phyloP scores from a whole-genome alignment of 441 rosid genomes.

The Populus hybrid region DNA sequence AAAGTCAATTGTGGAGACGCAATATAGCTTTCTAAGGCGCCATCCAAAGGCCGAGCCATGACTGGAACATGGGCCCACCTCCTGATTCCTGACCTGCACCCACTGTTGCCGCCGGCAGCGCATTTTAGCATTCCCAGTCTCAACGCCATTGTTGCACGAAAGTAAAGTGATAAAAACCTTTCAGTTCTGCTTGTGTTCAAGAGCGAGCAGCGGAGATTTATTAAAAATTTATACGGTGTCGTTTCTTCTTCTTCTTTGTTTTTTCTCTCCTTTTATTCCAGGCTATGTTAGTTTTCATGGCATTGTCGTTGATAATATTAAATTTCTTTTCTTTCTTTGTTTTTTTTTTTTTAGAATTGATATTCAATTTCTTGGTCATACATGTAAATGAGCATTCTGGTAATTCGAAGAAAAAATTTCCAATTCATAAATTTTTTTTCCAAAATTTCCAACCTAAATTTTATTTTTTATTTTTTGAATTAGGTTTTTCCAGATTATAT shows the following conservation, averaged over 20 bases:
- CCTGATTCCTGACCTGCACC: slow-evolving; percentile 26
- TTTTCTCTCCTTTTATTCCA: neutral
- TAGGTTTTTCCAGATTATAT: too few species aligned
- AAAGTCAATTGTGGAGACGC: slow-evolving; percentile 36
- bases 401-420: too few species aligned
- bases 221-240: neutral
- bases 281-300: neutral
- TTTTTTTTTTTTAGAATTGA: too few species aligned
- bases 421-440: too few species aligned
- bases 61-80: slow-evolving; percentile 41
- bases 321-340: too few species aligned
- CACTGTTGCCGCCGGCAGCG: slow-evolving; percentile 29
- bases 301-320: too few species aligned
- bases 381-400: too few species aligned
- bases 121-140: slow-evolving; percentile 41
- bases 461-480: too few species aligned
- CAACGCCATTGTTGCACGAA: slow-evolving; percentile 40
- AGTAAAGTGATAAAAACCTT: neutral
- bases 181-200: neutral
- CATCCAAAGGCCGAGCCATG: slow-evolving; percentile 42
- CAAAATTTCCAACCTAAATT: too few species aligned
- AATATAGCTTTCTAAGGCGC: slow-evolving; percentile 25
- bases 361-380: too few species aligned
- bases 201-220: neutral
- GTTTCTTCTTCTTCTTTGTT: neutral